These are phyloP conservation scores for Lactarius sp. DNA, from an alignment of 768 basidiomycete genomes.

Conservation along the genomic window DNA sequence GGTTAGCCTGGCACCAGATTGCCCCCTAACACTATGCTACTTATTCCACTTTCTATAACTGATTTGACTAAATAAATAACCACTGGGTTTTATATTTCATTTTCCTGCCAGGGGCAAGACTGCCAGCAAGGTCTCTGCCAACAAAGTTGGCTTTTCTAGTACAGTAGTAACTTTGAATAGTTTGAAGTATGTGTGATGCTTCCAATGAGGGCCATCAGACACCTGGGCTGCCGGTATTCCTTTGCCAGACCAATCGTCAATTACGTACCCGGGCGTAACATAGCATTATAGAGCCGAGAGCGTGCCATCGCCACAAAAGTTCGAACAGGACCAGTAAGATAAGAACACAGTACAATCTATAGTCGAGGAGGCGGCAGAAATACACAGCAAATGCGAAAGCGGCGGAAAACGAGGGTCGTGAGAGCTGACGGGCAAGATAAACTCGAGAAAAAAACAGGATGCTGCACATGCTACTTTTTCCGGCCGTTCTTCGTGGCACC, in stretches of 20 bases:
- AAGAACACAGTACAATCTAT: conserved; percentile 11
- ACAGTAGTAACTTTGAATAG: too few species aligned
- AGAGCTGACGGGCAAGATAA: conserved; percentile 25
- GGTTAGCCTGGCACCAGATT: too few species aligned
- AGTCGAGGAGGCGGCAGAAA: background rate
- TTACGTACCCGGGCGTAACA: conserved; percentile 4
- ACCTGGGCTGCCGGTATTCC: background rate
- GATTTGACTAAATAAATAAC: too few species aligned
- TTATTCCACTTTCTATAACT: too few species aligned
- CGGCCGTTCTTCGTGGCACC: conserved; percentile 38
- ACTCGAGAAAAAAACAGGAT: background rate
- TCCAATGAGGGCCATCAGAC: too few species aligned
- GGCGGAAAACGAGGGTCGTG: conserved; percentile 26
- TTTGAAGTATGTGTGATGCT: too few species aligned
- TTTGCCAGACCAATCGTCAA: background rate
- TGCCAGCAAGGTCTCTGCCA: too few species aligned
- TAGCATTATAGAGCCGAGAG: conserved; percentile 5
- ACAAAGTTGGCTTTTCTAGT: too few species aligned
- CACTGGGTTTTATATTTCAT: too few species aligned
- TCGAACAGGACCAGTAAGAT: background rate
- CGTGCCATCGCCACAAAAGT: conserved; percentile 8
- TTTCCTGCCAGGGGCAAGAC: too few species aligned
- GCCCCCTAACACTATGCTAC: too few species aligned
- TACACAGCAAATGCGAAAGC: conserved; percentile 24
- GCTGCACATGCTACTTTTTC: conserved; percentile 35